phyloP scores from a whole-genome alignment of 1,284 basidiomycete genomes.

The Pseudozyma sp. region DNA sequence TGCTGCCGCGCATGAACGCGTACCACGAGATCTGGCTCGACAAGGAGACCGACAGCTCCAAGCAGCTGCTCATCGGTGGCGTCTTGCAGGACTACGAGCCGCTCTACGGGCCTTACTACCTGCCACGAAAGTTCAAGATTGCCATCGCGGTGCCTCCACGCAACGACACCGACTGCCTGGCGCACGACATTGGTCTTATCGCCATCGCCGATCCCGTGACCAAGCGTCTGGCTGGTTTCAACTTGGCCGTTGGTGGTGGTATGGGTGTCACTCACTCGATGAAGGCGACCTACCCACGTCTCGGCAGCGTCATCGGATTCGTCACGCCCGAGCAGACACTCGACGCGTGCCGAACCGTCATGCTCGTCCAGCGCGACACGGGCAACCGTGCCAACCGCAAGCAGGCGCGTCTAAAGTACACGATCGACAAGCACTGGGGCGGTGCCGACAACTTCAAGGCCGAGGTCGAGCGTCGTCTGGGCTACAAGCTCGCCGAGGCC shows the following conservation, averaged over 20 bases:
- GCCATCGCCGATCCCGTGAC: conserved; percentile 79
- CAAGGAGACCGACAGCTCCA: conserved; percentile 68
- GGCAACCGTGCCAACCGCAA: conserved; percentile 82
- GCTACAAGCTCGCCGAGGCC: conserved; percentile 78
- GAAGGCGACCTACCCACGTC: conserved; percentile 97
- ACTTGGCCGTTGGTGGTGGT: conserved; percentile 78
- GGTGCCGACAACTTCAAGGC: conserved; percentile 75
- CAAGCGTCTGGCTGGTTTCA: conserved; percentile 70
- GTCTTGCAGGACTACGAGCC: conserved; percentile 94
- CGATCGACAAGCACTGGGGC: conserved; percentile 89
- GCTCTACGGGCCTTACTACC: conserved; percentile 94
- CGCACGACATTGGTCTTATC: conserved; percentile 95
- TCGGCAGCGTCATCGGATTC: conserved; percentile 90
- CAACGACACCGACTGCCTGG: conserved; percentile 96
- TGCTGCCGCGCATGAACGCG: conserved; percentile 89
- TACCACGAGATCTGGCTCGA: conserved; percentile 99
- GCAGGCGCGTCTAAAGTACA: conserved; percentile 82
- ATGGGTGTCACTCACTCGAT: conserved; percentile 99
- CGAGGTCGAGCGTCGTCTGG: conserved; percentile 89
- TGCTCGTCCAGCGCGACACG: conserved; percentile 94
- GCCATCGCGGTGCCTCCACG: conserved; percentile 95
- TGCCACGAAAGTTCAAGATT: conserved; percentile 97
- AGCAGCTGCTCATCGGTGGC: conserved; percentile 87
- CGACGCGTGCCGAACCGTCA: conserved; percentile 88
- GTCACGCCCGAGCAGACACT: conserved; percentile 87